Conservation (phyloP, 2,329 filamentous ascomycete species). For the Chaetomiaceae sp. region DNA sequence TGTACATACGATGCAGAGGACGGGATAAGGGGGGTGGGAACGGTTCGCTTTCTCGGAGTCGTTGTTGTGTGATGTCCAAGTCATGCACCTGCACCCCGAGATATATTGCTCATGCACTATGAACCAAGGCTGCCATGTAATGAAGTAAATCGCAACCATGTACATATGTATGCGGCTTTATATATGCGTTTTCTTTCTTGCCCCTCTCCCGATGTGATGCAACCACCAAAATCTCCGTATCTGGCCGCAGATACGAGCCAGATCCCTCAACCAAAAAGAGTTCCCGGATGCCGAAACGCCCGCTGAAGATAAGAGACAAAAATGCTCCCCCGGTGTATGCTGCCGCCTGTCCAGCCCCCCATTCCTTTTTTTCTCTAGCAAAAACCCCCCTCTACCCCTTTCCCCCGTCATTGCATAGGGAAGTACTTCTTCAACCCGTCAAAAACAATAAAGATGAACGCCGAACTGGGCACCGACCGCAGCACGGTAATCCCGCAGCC, state of each 20-base stretch:
- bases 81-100: no score
- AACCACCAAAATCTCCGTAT: no score
- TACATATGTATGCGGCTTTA: no score
- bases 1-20: no score
- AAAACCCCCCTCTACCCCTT: neutral
- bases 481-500: conserved; percentile 92
- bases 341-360: neutral
- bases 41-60: no score
- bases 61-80: no score
- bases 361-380: neutral
- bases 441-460: conserved; percentile 95
- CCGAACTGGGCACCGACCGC: conserved; percentile 88
- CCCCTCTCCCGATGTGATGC: no score
- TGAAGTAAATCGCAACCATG: no score
- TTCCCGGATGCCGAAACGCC: conserved; percentile 14
- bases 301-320: conserved; percentile 10
- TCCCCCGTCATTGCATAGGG: conserved; percentile 37
- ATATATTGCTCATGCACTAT: no score
- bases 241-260: neutral
- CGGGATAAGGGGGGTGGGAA: no score
- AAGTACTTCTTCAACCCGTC: conserved; percentile 75
- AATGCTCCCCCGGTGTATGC: conserved; percentile 4
- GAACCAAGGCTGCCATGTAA: no score
- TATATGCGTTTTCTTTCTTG: no score
- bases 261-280: neutral